Percentiles rank a stretch among this genome's conserved stretches.
These are phyloP conservation scores for Rauvolfia tetraphylla DNA, from an alignment of 257 asterid species.

Conservation along the genomic window DNA sequence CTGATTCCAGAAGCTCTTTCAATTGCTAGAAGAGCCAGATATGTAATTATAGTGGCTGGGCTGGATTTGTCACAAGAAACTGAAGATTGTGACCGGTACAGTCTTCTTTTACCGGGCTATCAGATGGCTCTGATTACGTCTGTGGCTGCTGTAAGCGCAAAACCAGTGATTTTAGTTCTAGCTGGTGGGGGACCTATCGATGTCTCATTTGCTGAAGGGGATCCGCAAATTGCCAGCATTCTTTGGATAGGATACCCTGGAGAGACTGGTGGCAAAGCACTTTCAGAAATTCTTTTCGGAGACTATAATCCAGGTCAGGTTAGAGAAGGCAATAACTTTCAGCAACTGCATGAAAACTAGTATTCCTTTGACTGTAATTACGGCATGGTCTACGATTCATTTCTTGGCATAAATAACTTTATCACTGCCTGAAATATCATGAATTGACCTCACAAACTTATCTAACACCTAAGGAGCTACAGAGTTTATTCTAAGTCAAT, in stretches of 20 bases:
- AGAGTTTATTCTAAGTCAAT: background rate
- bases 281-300: slow-evolving; percentile 77
- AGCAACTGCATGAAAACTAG: too few relatives aligned
- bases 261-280: slow-evolving; percentile 82
- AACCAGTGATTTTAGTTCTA: slow-evolving; percentile 71
- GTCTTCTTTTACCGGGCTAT: slow-evolving; percentile 89
- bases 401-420: background rate
- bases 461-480: background rate
- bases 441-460: background rate
- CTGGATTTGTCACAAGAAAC: slow-evolving; percentile 83
- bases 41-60: slow-evolving; percentile 71
- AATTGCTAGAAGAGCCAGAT: slow-evolving; percentile 55
- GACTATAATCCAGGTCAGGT: slow-evolving; percentile 75
- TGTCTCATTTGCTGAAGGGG: slow-evolving; percentile 59
- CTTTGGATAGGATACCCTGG: slow-evolving; percentile 98
- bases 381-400: background rate
- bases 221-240: slow-evolving; percentile 64
- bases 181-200: slow-evolving; percentile 93
- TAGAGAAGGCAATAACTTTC: background rate
- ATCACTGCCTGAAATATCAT: too few relatives aligned
- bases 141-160: slow-evolving; percentile 58
- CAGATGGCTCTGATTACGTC: slow-evolving; percentile 54
- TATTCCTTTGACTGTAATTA: background rate
- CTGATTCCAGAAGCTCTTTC: slow-evolving; percentile 56
- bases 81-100: slow-evolving; percentile 81